Conservation (phyloP, 2,329 filamentous ascomycete species). For the Ilyonectria mors-panacis region DNA sequence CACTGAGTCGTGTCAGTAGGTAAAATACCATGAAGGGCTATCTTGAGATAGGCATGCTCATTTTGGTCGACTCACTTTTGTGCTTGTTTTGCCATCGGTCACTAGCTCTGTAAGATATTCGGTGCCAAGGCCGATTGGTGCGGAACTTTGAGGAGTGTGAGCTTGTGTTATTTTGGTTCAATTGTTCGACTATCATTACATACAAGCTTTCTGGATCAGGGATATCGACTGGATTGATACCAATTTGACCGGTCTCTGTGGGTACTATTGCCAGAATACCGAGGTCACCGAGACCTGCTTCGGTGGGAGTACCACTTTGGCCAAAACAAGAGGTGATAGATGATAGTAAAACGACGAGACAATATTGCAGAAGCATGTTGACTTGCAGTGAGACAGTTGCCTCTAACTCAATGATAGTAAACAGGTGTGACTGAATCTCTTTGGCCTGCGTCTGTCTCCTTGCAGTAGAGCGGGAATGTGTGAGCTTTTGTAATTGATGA, state of each 20-base stretch:
- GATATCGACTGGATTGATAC: constrained; percentile 16
- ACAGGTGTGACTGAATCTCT: too few relatives aligned
- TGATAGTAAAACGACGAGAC: background rate
- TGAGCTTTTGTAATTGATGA: background rate
- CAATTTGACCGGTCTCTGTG: constrained; percentile 7
- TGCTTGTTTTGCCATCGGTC: constrained; percentile 1
- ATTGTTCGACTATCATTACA: background rate
- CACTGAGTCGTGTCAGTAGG: background rate
- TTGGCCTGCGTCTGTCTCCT: too few relatives aligned
- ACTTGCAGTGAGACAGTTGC: background rate
- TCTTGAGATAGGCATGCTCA: background rate
- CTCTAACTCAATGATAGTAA: background rate
- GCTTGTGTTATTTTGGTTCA: background rate
- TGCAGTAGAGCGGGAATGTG: background rate
- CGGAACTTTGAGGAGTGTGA: background rate
- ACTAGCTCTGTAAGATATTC: constrained; percentile 9
- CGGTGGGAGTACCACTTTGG: background rate
- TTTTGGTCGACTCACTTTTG: background rate
- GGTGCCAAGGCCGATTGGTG: constrained; percentile 4
- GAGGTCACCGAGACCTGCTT: background rate
- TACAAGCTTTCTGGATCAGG: constrained; percentile 6
- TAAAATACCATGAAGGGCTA: background rate
- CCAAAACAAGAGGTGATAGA: background rate
- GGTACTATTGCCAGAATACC: constrained; percentile 1
- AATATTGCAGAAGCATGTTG: background rate